Evolutionary conservation across 139 green algal species (phyloP).

Genomic region (Dunaliella sp.): DNA sequence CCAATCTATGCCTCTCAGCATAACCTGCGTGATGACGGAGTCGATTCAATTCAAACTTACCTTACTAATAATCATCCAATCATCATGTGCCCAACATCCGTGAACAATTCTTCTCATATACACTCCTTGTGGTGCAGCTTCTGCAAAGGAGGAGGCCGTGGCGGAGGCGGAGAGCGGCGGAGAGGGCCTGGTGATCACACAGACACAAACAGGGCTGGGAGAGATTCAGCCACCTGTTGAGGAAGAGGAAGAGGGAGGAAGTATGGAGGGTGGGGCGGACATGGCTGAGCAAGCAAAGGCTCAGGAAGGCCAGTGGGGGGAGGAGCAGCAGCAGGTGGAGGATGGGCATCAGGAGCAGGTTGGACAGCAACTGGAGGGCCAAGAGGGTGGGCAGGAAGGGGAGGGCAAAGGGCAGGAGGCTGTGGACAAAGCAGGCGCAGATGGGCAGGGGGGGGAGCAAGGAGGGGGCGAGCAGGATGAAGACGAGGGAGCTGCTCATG

Average conservation of each 20-base stretch:
- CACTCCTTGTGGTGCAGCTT: background rate
- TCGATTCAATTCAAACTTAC: too few species aligned
- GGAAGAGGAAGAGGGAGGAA: background rate
- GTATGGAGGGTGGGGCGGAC: background rate
- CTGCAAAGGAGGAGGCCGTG: constrained; percentile 4
- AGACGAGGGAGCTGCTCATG: background rate
- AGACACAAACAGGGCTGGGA: background rate
- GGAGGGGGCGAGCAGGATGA: background rate
- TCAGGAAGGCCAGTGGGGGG: too few species aligned
- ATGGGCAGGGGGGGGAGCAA: background rate
- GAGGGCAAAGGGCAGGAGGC: too few species aligned
- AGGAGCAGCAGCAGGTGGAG: background rate
- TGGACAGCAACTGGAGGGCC: too few species aligned
- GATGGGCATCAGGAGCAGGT: background rate
- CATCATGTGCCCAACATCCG: too few species aligned
- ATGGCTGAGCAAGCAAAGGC: too few species aligned
- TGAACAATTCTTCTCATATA: too few species aligned
- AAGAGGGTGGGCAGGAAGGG: too few species aligned
- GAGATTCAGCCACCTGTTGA: background rate
- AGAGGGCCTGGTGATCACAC: background rate
- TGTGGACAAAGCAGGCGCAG: too few species aligned
- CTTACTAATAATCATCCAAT: too few species aligned
- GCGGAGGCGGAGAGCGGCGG: background rate
- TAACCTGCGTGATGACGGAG: too few species aligned
- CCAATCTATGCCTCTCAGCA: too few species aligned